Conservation (phyloP, 2,329 filamentous ascomycete genomes). For the Apiospora malaysiana region DNA sequence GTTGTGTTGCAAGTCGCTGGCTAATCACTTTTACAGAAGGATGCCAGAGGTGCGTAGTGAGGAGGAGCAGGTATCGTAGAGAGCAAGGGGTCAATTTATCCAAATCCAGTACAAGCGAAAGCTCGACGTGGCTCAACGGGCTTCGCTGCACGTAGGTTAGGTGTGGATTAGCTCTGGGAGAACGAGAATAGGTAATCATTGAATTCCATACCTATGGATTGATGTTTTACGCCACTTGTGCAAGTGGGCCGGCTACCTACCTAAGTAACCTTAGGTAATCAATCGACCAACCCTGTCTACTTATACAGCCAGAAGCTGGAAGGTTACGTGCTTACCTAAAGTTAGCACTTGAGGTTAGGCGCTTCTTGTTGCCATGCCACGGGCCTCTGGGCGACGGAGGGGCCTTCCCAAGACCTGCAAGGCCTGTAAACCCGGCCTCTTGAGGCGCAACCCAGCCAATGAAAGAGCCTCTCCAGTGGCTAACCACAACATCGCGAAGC, state of each 20-base stretch:
- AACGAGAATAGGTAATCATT: neutral
- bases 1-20: too few relatives aligned
- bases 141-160: neutral
- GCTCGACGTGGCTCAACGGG: constrained; percentile 10
- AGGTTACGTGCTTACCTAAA: too few relatives aligned
- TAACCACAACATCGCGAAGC: constrained; percentile 50
- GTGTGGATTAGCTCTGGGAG: neutral
- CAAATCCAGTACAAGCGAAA: neutral
- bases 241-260: neutral
- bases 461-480: constrained; percentile 37
- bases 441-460: constrained; percentile 41
- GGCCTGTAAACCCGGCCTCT: constrained; percentile 8
- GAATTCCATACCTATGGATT: too few relatives aligned
- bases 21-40: neutral
- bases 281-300: too few relatives aligned
- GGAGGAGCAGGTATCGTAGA: too few relatives aligned
- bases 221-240: too few relatives aligned
- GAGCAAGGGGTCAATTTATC: constrained; percentile 25
- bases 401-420: constrained; percentile 10
- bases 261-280: neutral
- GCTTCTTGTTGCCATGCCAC: constrained; percentile 15
- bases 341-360: too few relatives aligned
- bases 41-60: neutral
- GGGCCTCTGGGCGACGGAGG: constrained; percentile 13
- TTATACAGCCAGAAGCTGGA: too few relatives aligned